Evolutionary conservation across 164 flowering plant species (phyloP).

Genomic region (Pachysandra terminalis): DNA sequence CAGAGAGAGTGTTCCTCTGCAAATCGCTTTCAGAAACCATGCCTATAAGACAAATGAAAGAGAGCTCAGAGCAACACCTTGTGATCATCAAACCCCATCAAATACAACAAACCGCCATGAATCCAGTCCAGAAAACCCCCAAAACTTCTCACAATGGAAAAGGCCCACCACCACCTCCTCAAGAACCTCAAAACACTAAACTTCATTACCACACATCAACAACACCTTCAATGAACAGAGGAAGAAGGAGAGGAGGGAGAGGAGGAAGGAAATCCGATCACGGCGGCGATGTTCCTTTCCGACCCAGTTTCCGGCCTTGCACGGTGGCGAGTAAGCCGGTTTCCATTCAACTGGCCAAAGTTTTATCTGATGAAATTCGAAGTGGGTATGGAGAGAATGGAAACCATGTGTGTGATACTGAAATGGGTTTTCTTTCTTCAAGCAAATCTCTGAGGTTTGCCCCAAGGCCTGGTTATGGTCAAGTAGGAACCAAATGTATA

Average conservation of each 20-base stretch:
- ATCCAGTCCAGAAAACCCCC: slow-evolving; percentile 42
- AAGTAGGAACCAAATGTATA: slow-evolving; percentile 75
- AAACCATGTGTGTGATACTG: slow-evolving; percentile 33
- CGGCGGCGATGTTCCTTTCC: slow-evolving; percentile 45
- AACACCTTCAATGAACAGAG: slow-evolving; percentile 45
- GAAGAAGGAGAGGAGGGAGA: slow-evolving; percentile 66
- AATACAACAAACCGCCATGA: slow-evolving; percentile 49
- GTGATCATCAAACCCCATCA: slow-evolving; percentile 66
- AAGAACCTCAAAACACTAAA: slow-evolving; percentile 41
- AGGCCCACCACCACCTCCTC: slow-evolving; percentile 61
- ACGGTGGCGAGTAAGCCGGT: slow-evolving; percentile 37
- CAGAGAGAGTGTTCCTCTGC: slow-evolving; percentile 15
- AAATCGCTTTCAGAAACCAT: slow-evolving; percentile 27
- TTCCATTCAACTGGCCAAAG: slow-evolving; percentile 8
- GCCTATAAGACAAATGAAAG: slow-evolving; percentile 88
- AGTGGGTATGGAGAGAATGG: slow-evolving; percentile 33
- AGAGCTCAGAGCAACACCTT: slow-evolving; percentile 72
- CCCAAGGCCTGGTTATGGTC: slow-evolving; percentile 80
- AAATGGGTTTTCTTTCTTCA: slow-evolving; percentile 59
- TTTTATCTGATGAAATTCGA: slow-evolving; percentile 13
- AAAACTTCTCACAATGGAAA: slow-evolving; percentile 63
- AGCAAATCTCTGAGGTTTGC: slow-evolving; percentile 70
- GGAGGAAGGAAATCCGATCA: slow-evolving; percentile 70
- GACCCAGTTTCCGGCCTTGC: slow-evolving; percentile 59
- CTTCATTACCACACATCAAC: slow-evolving; percentile 41